These are phyloP conservation scores for Eragrostis nindensis DNA, from an alignment of 176 grass and related monocot genomes.

Conservation along the genomic window DNA sequence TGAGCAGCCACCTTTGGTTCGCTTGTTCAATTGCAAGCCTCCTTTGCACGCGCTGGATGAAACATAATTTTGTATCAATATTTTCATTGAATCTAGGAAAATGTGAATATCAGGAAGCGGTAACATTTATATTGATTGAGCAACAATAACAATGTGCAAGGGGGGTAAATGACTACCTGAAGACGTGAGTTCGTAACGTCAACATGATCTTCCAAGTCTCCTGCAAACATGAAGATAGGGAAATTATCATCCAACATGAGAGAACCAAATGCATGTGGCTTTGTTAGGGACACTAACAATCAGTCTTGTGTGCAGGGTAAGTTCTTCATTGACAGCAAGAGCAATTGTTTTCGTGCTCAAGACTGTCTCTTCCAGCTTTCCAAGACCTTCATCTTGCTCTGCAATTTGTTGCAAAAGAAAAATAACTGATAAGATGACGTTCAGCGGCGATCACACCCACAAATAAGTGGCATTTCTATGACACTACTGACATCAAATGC, in stretches of 20 bases:
- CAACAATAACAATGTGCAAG: neutral
- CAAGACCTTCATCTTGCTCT: conserved; percentile 97
- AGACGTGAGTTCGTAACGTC: conserved; percentile 82
- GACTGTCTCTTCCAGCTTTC: conserved; percentile 91
- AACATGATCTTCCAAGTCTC: conserved; percentile 80
- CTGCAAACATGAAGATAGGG: conserved; percentile 53
- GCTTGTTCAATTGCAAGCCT: conserved; percentile 88
- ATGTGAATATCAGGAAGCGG: neutral
- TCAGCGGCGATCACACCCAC: too few relatives aligned
- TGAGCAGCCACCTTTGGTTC: conserved; percentile 86
- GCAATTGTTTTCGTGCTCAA: conserved; percentile 96
- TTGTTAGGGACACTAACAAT: conserved; percentile 61
- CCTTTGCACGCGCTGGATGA: conserved; percentile 79
- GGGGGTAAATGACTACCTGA: conserved; percentile 50
- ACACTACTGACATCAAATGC: conserved; percentile 20
- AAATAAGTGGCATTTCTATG: neutral
- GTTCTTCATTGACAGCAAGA: conserved; percentile 97
- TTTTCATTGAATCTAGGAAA: conserved; percentile 3
- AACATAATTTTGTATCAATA: conserved; percentile 11
- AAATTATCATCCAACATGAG: conserved; percentile 19
- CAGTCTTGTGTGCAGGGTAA: conserved; percentile 87
- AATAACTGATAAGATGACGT: too few relatives aligned
- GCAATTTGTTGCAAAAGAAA: conserved; percentile 13
- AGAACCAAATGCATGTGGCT: neutral
- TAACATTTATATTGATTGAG: conserved; percentile 4